phyloP scores from a whole-genome alignment of 1,139 yeast genomes.

The Debaryomyces udenii region DNA sequence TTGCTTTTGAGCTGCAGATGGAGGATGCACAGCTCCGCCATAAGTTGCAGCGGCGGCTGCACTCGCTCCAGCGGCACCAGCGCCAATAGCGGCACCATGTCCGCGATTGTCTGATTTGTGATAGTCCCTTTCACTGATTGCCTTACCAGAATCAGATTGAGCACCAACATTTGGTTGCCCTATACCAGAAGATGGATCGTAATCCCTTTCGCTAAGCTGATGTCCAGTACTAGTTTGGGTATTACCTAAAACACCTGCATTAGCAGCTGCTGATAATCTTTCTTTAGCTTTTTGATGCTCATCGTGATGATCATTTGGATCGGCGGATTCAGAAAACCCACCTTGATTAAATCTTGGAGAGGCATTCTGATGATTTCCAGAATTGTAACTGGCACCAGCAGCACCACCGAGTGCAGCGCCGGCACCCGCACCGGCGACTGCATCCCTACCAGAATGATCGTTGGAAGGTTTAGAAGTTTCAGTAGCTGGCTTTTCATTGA shows the following conservation, averaged over 20 bases:
- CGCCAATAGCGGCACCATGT: conserved; percentile 2
- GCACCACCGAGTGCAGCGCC: conserved; percentile 10
- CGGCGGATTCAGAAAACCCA: conserved; percentile 3
- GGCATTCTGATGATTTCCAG: not conserved
- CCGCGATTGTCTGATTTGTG: not conserved
- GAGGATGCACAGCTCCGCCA: conserved; percentile 13
- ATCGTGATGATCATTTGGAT: conserved; percentile 2
- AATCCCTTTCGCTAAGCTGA: not conserved
- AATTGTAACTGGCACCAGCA: not conserved
- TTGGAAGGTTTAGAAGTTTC: not conserved
- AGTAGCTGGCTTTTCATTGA: conserved; percentile 1
- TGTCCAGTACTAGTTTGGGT: conserved; percentile 20
- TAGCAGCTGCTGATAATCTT: conserved; percentile 15
- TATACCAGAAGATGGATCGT: conserved; percentile 6
- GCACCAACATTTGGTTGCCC: too few relatives aligned
- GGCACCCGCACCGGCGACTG: conserved; percentile 8
- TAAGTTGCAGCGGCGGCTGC: conserved; percentile 16
- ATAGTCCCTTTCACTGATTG: too few relatives aligned
- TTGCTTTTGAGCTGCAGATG: conserved; percentile 2
- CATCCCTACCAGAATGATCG: conserved; percentile 4
- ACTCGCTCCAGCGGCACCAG: conserved; percentile 15
- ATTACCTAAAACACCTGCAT: conserved; percentile 8
- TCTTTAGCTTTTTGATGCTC: conserved; percentile 13
- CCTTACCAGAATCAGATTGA: not conserved
- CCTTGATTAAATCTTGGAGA: not conserved